Evolutionary conservation across 75 land plant genomes (phyloP), one percentile per base, ranked within the genome.

Genomic region (Pinus taeda): DNA sequence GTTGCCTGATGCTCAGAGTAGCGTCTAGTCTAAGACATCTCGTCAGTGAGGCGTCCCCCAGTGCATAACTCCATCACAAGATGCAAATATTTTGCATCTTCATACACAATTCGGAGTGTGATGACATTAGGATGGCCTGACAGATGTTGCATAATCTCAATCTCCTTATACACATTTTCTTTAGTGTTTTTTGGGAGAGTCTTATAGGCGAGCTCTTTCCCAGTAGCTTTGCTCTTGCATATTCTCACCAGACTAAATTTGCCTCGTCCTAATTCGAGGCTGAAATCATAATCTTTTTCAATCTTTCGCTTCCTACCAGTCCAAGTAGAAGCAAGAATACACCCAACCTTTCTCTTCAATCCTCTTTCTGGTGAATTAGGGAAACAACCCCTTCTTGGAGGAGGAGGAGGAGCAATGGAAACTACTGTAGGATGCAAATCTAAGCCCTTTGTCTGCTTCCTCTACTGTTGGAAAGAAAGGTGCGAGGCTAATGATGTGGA

Each of bases 121-220:
- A 95, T 96, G 92, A 87, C 4, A 94, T 30, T 30, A 30, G 33
- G 33, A 30, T 30, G 33, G 33, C 33, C 33, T 30, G 33, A 30
- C 33, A 30, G 82, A 69, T 92, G 95, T 81, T 92, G 95, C 97
- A 94, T 94, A 70, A 94, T 93, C 81, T 94, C 93, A 57, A 94
- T 91, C 79, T 94, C 97, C 74, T 85, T 63, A 36, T 88, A 90
- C 13, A 89, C 97, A 26, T 86, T 84, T 62, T 89, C 87, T 70
- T 85, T 87, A 13, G 92, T 91, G 15, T 77, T 73, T 79, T 93
- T 94, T 30, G 70, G 15, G 76, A 94, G 69, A 13, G 89, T 83
- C 74, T 94, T 94, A 83, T 95, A 94, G 3, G 97, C 97, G 74
- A 85, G 87, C 49, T 87, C 83, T 20, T 60, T 84, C 24, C 93